These are phyloP conservation scores for Hortiboletus flavorubellus DNA, from an alignment of 768 basidiomycete genomes.

Conservation along the genomic window DNA sequence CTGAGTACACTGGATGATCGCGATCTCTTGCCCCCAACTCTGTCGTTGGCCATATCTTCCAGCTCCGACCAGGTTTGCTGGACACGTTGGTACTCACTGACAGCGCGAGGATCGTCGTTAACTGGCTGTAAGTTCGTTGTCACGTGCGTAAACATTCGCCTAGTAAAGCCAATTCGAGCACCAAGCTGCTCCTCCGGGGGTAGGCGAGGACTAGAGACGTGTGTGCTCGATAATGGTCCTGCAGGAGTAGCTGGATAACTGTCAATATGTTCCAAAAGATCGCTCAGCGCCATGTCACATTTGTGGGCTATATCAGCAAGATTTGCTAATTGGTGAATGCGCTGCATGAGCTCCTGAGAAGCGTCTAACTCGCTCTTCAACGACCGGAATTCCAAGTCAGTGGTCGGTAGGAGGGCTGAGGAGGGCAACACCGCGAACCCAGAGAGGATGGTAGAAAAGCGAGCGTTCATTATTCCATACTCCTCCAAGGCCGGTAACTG, in stretches of 20 bases:
- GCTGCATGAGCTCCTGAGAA: constrained; percentile 46
- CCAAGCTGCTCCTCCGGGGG: constrained; percentile 67
- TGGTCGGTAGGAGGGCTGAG: constrained; percentile 36
- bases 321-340: constrained; percentile 52
- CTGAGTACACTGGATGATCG: constrained; percentile 64
- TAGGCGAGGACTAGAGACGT: constrained; percentile 37
- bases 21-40: constrained; percentile 56
- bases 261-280: constrained; percentile 82
- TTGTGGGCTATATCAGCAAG: constrained; percentile 45
- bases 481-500: constrained; percentile 52
- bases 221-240: constrained; percentile 49
- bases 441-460: constrained; percentile 43
- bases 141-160: constrained; percentile 47
- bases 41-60: constrained; percentile 76
- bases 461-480: constrained; percentile 43
- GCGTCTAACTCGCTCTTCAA: constrained; percentile 56
- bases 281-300: constrained; percentile 78
- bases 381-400: constrained; percentile 60
- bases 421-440: constrained; percentile 48
- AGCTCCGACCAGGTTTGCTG: constrained; percentile 80
- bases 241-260: constrained; percentile 67
- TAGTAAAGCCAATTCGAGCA: constrained; percentile 63
- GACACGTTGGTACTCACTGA: constrained; percentile 60
- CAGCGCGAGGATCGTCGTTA: constrained; percentile 57
- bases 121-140: constrained; percentile 40